Evolutionary conservation across 768 basidiomycete species (phyloP), one percentile per base, ranked within the genome.

Genomic region (Roridomyces roridus): DNA sequence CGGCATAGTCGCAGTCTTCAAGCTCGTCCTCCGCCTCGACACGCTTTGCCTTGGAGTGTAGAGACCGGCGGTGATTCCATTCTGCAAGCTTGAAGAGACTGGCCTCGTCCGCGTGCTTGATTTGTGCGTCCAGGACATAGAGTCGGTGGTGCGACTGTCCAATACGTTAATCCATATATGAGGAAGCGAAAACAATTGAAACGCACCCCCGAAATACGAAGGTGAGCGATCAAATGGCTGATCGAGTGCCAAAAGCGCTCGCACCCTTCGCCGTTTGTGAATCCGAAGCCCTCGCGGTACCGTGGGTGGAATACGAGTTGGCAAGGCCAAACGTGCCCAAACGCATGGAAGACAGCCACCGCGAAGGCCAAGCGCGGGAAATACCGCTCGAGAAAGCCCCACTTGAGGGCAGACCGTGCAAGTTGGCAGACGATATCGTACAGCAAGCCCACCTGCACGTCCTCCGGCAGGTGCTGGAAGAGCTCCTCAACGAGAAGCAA

Each of bases 291-390:
- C 14, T 48, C 23, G 2, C 64, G 42, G 7, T 73, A 40, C 4
- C 68, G 56, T 3, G 76, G 75, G 43, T 75, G 72, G 55, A 65
- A 72, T 0, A 68, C 50, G 0, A 76, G 49, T 48, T 76, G 73
- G 46, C 74, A 76, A 35, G 70, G 57, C 74, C 72, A 77, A 41
- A 74, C 66, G 47, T 77, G 76, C 14, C 69, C 71, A 47, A 74
- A 77, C 0, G 73, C 73, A 56, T 80, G 77, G 70, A 79, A 72
- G 0, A 71, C 74, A 7, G 69, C 71, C 0, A 73, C 74, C 0
- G 67, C 69, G 39, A 74, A 75, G 0, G 37, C 14, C 5, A 78
- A 7, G 0, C 72, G 63, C 3, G 45, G 31, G 17, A 43, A 21
- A 41, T 34, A 56, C 21, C 47, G 39, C 1, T 11, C 10, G 17